These are phyloP conservation scores for Nicotiana sylvestris DNA, from an alignment of 257 asterid genomes.

Conservation along the genomic window DNA sequence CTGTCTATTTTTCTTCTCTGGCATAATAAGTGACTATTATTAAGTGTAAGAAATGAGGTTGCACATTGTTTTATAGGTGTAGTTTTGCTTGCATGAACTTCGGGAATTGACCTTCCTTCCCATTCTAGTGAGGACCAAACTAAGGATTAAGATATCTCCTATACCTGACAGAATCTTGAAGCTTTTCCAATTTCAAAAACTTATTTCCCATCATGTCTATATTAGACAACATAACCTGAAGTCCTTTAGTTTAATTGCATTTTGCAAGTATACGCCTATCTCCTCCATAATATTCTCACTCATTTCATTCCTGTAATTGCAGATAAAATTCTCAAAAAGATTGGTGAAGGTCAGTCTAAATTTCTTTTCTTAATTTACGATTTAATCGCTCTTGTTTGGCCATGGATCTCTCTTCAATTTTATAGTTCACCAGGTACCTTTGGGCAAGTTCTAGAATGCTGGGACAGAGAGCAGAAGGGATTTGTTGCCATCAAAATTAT, in stretches of 20 bases:
- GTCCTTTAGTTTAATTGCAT: not conserved
- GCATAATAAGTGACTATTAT: not conserved
- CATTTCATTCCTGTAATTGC: conserved; percentile 24
- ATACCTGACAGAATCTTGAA: not conserved
- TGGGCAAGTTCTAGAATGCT: conserved; percentile 54
- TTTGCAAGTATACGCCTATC: not conserved
- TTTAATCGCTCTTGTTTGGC: not conserved
- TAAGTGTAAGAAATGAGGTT: not conserved
- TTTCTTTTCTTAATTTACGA: not conserved
- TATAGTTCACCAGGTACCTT: conserved; percentile 38
- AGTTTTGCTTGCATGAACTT: not conserved
- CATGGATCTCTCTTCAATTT: conserved; percentile 1
- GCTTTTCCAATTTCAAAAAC: not conserved
- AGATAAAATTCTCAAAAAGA: conserved; percentile 49
- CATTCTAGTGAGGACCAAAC: not conserved
- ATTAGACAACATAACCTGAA: not conserved
- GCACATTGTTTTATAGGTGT: not conserved
- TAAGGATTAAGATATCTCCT: not conserved
- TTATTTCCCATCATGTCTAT: not conserved
- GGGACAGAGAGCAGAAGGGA: conserved; percentile 46
- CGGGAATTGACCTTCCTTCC: not conserved
- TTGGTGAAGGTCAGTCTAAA: conserved; percentile 44
- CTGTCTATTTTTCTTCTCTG: not conserved
- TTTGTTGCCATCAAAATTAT: conserved; percentile 48
- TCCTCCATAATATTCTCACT: conserved; percentile 19